Percentiles rank a stretch among this genome's conserved stretches.
phyloP scores from a whole-genome alignment of 2,329 filamentous ascomycete genomes.

The Penicillium sp. region DNA sequence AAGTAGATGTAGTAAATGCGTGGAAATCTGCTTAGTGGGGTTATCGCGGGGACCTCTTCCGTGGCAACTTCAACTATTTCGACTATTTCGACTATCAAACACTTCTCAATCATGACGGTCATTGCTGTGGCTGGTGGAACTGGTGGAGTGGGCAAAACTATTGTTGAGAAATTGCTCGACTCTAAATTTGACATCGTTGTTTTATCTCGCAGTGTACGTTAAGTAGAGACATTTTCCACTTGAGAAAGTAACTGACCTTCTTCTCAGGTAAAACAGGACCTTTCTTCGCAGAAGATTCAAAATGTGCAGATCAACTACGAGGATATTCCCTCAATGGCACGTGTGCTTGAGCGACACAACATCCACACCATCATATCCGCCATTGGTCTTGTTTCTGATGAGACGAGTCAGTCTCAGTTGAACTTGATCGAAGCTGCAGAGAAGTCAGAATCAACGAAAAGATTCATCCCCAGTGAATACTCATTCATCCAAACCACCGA shows the following conservation, averaged over 20 bases:
- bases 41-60: conserved; percentile 2
- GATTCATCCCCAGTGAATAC: conserved; percentile 49
- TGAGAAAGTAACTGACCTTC: neutral
- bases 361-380: conserved; percentile 50
- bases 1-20: neutral
- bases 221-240: neutral
- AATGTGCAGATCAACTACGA: conserved; percentile 37
- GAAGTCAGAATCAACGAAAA: conserved; percentile 37
- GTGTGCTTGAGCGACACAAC: conserved; percentile 38
- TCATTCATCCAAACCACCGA: conserved; percentile 36
- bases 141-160: conserved; percentile 47
- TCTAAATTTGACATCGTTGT: conserved; percentile 43
- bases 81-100: neutral
- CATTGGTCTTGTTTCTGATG: conserved; percentile 35
- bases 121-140: conserved; percentile 52
- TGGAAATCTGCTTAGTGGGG: neutral
- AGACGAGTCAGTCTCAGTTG: conserved; percentile 37
- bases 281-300: conserved; percentile 7
- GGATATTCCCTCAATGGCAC: conserved; percentile 29
- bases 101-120: conserved; percentile 35
- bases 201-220: conserved; percentile 43
- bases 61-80: neutral
- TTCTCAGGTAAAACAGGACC: conserved; percentile 4
- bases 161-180: conserved; percentile 46
- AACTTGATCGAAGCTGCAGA: conserved; percentile 49